Evolutionary conservation across 2,329 filamentous ascomycete species (phyloP), one percentile per base, ranked within the genome.

Genomic region (Colletotrichum caudatum): DNA sequence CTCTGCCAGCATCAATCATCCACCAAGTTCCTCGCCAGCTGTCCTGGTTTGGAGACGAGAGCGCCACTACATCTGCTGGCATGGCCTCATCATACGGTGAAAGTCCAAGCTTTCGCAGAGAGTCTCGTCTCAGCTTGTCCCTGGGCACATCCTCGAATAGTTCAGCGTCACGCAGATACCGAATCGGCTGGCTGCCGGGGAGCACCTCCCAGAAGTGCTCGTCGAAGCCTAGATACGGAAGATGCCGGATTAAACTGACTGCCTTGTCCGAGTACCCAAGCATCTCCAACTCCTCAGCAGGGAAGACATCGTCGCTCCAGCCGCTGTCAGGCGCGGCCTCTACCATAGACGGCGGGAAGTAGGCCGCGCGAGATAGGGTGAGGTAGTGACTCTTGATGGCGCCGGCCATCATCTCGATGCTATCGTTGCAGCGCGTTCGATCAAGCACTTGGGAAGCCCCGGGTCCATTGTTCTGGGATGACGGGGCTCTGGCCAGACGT

Each of bases 171-270:
- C 64, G 56, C 20, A 60, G 66, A n/a, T 69, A 69, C 11, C 59
- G 60, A 14, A 64, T 64, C 29, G 66, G 53, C 9, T 20, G 33
- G 44, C 50, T 64, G 59, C 44, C 60, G 8, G 26, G 39, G 44
- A 57, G 39, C 39, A 69, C 39, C 53, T 69, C 59, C 59, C 64
- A 66, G 11, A 53, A 48, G 56, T 60, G 14, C 56, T 66, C 64
- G 56, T 66, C 56, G 56, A 39, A n/a, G 33, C 50, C 48, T 26
- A 68, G 39, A 39, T 68, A 68, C 11, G 66, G 66, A n/a, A 68
- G 51, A 26, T 68, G 66, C 5, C 66, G 58, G 35, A 68, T 51
- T 16, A 68, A 26, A 50, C 29, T 23, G 59, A 68, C 37, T n/a
- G 23, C 60, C 35, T 39, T 69, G 33, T 69, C 66, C 44, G 59